phyloP scores from a whole-genome alignment of 441 rosid species.

The Aleurites moluccanus region DNA sequence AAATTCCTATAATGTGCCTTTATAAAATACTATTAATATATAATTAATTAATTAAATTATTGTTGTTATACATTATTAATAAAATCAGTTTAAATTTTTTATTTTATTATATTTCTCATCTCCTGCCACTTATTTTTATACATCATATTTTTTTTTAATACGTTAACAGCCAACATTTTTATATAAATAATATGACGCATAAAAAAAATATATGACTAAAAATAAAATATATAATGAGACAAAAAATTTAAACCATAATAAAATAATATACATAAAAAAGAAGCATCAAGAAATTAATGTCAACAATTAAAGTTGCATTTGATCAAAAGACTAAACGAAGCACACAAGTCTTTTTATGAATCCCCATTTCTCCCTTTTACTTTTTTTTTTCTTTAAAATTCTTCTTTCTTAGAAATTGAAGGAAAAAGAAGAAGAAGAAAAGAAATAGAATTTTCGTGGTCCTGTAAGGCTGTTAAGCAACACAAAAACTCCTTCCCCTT shows the following conservation, averaged over 20 bases:
- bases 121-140: too few relatives aligned
- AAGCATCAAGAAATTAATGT: conserved; percentile 24
- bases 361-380: conserved; percentile 15
- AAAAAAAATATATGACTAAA: too few relatives aligned
- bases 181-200: too few relatives aligned
- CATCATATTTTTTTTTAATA: too few relatives aligned
- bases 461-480: conserved; percentile 29
- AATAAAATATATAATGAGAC: too few relatives aligned
- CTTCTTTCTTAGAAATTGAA: too few relatives aligned
- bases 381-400: not conserved
- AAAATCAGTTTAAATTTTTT: conserved; percentile 27
- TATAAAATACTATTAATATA: not conserved
- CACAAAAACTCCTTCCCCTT: conserved; percentile 2
- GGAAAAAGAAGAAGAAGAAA: too few relatives aligned
- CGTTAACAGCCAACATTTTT: too few relatives aligned
- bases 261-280: too few relatives aligned
- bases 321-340: conserved; percentile 26
- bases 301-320: conserved; percentile 26
- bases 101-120: too few relatives aligned
- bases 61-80: conserved; percentile 14
- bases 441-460: conserved; percentile 16
- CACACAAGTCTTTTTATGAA: conserved; percentile 15
- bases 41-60: not conserved
- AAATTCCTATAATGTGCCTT: not conserved
- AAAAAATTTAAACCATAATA: too few relatives aligned